These are phyloP conservation scores for Naganishia randhawae DNA, from an alignment of 768 basidiomycete species.

Conservation along the genomic window DNA sequence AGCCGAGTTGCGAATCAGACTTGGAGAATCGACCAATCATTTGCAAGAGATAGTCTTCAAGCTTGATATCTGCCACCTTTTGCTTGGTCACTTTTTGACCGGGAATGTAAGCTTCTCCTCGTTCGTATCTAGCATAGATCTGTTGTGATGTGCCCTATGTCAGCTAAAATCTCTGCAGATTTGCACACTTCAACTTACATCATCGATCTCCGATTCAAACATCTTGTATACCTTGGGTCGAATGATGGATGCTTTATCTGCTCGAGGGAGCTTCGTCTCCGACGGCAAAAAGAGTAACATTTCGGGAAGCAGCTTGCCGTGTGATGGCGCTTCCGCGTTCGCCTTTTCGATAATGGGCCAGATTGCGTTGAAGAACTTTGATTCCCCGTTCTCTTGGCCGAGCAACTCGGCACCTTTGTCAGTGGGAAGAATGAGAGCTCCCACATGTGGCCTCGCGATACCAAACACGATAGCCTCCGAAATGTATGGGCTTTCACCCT, in stretches of 20 bases:
- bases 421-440: slow-evolving; percentile 57
- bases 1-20: not conserved
- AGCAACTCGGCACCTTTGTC: slow-evolving; percentile 49
- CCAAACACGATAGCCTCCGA: slow-evolving; percentile 61
- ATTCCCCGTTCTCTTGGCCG: slow-evolving; percentile 38
- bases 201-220: slow-evolving; percentile 56
- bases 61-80: not conserved
- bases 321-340: slow-evolving; percentile 58
- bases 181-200: slow-evolving; percentile 34
- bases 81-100: slow-evolving; percentile 19
- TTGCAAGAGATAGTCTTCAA: not conserved
- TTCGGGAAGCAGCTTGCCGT: slow-evolving; percentile 58
- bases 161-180: not conserved
- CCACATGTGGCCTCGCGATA: slow-evolving; percentile 55
- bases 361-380: slow-evolving; percentile 50
- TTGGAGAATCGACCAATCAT: slow-evolving; percentile 24
- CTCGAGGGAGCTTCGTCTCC: slow-evolving; percentile 56
- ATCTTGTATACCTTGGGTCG: slow-evolving; percentile 57
- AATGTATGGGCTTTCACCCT: slow-evolving; percentile 56
- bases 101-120: slow-evolving; percentile 15
- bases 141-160: not conserved
- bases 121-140: slow-evolving; percentile 14
- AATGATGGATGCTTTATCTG: slow-evolving; percentile 58
- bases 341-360: slow-evolving; percentile 57
- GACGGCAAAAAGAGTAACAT: slow-evolving; percentile 57